Conservation (phyloP, 352 stramenopile genomes). For the Albugo laibachii region DNA sequence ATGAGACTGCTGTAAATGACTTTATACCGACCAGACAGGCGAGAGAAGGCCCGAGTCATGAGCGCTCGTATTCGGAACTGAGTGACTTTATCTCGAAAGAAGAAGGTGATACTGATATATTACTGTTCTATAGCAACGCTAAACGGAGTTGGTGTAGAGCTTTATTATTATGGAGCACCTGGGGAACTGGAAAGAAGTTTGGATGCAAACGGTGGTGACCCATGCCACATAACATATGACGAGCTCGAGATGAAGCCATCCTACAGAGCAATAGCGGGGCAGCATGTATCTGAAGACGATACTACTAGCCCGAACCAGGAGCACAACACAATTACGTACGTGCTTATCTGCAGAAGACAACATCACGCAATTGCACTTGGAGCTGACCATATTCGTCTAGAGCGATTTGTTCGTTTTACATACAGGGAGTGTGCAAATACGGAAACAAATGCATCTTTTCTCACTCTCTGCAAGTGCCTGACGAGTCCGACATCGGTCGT, state of each 20-base stretch:
- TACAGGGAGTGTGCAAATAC: constrained; percentile 63
- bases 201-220: too few relatives aligned
- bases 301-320: neutral
- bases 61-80: constrained; percentile 23
- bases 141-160: constrained; percentile 12
- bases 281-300: neutral
- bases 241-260: constrained; percentile 8
- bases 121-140: neutral
- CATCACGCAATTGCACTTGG: constrained; percentile 17
- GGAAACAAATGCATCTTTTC: constrained; percentile 66
- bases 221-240: constrained; percentile 9
- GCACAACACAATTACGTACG: constrained; percentile 1
- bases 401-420: constrained; percentile 66
- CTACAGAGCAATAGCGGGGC: neutral
- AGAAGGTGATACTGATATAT: constrained; percentile 19
- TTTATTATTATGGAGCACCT: constrained; percentile 64
- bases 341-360: constrained; percentile 21
- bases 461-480: constrained; percentile 21
- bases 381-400: constrained; percentile 9
- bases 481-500: constrained; percentile 22
- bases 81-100: constrained; percentile 64
- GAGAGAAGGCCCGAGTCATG: constrained; percentile 9
- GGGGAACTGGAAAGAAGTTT: constrained; percentile 11
- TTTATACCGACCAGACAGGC: neutral
- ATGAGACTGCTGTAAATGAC: neutral